A percentile compares a stretch with the other conserved stretches of the same genome.
These are phyloP conservation scores for Brassica cretica DNA, from an alignment of 345 rosid genomes.

Conservation along the genomic window DNA sequence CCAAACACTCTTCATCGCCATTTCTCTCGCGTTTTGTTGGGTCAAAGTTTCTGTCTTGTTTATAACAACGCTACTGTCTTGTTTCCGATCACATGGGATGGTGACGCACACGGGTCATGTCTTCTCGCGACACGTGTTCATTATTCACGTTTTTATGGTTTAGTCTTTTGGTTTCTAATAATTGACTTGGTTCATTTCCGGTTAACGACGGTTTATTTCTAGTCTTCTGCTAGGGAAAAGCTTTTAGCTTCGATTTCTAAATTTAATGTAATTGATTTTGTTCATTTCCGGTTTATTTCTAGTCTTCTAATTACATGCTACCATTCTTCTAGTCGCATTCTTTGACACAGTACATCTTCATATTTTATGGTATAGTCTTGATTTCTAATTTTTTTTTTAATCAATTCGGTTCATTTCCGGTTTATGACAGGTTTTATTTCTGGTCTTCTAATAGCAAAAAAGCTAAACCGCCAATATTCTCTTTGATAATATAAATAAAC, in stretches of 20 bases:
- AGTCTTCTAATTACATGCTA: too few relatives aligned
- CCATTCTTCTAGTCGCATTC: too few relatives aligned
- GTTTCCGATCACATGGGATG: background rate
- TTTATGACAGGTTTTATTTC: too few relatives aligned
- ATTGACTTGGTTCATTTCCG: background rate
- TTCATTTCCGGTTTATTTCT: background rate
- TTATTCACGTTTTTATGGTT: background rate
- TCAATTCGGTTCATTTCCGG: too few relatives aligned
- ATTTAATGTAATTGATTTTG: background rate
- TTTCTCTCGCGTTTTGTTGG: slow-evolving; percentile 27
- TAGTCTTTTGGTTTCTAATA: background rate
- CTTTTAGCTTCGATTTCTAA: background rate
- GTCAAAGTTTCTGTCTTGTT: background rate
- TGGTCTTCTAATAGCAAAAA: too few relatives aligned
- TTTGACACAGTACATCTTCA: too few relatives aligned
- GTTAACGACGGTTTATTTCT: too few relatives aligned
- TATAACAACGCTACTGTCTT: slow-evolving; percentile 6
- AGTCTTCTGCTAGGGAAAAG: background rate
- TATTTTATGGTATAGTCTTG: background rate
- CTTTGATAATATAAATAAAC: too few relatives aligned
- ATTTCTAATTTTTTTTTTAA: too few relatives aligned
- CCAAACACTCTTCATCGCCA: slow-evolving; percentile 21
- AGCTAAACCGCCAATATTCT: too few relatives aligned
- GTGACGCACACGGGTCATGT: background rate
- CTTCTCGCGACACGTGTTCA: slow-evolving; percentile 26